Percentiles rank a stretch among this genome's conserved stretches.
Conservation (phyloP, 257 asterid species). For the Primulina huaijiensis region DNA sequence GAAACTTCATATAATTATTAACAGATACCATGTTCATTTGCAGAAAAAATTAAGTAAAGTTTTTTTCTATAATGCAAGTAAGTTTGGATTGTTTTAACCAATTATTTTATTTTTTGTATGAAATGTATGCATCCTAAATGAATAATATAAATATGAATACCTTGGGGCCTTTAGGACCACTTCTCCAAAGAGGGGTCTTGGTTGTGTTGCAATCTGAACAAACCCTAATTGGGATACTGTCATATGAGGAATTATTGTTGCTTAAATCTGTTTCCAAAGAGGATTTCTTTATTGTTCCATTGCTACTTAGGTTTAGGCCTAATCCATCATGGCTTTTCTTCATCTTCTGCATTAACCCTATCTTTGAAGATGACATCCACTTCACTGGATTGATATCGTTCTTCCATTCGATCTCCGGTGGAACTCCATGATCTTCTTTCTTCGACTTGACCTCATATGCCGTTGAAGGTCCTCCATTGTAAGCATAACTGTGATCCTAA, state of each 20-base stretch:
- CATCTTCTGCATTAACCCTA: slow-evolving; percentile 61
- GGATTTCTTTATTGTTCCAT: slow-evolving; percentile 21
- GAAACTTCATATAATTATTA: too few species aligned
- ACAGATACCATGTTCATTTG: background rate
- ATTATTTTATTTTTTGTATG: background rate
- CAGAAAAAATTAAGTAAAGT: background rate
- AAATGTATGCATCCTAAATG: background rate
- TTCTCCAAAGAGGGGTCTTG: slow-evolving; percentile 97
- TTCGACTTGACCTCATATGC: slow-evolving; percentile 48
- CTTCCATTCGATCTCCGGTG: background rate
- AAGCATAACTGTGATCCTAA: slow-evolving; percentile 29
- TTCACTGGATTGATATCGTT: slow-evolving; percentile 20
- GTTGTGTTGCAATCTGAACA: slow-evolving; percentile 91
- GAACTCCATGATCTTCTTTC: slow-evolving; percentile 24
- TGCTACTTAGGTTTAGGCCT: background rate
- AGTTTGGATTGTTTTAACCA: slow-evolving; percentile 19
- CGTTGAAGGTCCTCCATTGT: slow-evolving; percentile 35
- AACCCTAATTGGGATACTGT: slow-evolving; percentile 78
- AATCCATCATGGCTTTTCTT: slow-evolving; percentile 25
- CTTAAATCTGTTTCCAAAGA: slow-evolving; percentile 51
- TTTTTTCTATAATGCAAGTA: slow-evolving; percentile 1
- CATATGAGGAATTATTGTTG: slow-evolving; percentile 56
- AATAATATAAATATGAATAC: slow-evolving; percentile 25
- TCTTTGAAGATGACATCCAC: slow-evolving; percentile 64
- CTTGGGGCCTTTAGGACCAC: slow-evolving; percentile 99